A percentile compares a stretch with the other conserved stretches of the same genome.
phyloP scores from a whole-genome alignment of 2,329 filamentous ascomycete species.

The Alternaria sp. region DNA sequence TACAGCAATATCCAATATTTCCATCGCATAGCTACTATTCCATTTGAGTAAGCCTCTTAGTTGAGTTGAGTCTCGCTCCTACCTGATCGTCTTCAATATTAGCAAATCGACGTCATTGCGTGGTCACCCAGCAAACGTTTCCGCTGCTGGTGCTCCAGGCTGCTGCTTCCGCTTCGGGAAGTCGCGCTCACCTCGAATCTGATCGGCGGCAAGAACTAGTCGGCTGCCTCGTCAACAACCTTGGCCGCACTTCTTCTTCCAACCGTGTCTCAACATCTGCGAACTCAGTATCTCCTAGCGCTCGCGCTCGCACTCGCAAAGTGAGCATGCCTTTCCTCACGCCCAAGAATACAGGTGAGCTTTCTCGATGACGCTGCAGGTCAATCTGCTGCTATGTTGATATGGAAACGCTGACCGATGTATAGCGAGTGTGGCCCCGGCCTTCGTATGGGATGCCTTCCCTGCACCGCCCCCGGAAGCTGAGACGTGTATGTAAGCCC shows the following conservation, averaged over 20 bases:
- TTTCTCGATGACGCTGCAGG: neutral
- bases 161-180: neutral
- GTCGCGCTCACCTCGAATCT: neutral
- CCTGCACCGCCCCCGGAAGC: constrained; percentile 11
- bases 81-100: neutral
- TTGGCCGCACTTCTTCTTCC: neutral
- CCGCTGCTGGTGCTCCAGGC: neutral
- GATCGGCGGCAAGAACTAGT: neutral
- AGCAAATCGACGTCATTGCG: neutral
- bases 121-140: neutral
- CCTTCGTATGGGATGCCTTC: constrained; percentile 13
- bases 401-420: neutral
- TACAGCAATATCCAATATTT: neutral
- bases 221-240: neutral
- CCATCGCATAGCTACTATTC: neutral
- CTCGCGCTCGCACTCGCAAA: neutral
- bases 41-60: neutral
- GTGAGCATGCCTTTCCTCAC: neutral
- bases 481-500: constrained; percentile 4
- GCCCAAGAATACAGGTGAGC: neutral
- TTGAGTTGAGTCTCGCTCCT: no score
- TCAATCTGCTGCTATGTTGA: neutral
- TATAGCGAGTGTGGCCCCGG: neutral
- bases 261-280: neutral
- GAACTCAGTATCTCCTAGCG: neutral